These are phyloP conservation scores for Calocybe indica DNA, from an alignment of 768 basidiomycete genomes.

Conservation along the genomic window DNA sequence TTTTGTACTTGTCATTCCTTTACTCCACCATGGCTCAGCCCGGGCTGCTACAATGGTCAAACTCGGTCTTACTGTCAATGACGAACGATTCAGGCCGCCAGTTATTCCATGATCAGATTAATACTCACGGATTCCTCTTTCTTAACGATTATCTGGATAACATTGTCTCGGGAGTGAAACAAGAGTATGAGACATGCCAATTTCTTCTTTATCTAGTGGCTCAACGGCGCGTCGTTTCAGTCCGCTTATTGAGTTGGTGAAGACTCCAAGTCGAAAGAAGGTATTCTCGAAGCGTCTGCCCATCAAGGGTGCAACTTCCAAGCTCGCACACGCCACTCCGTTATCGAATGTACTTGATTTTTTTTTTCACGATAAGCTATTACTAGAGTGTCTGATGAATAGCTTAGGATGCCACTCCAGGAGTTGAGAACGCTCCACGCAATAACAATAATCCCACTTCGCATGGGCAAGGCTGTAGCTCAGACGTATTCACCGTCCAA, in stretches of 20 bases:
- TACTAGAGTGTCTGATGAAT: too few relatives aligned
- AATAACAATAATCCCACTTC: too few relatives aligned
- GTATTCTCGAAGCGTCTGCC: constrained; percentile 28
- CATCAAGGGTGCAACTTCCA: too few relatives aligned
- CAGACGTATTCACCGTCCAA: too few relatives aligned
- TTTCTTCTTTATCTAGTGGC: not conserved
- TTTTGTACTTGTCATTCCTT: too few relatives aligned
- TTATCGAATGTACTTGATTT: too few relatives aligned
- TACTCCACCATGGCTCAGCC: constrained; percentile 13
- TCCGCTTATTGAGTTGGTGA: constrained; percentile 72
- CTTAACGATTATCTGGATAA: constrained; percentile 74
- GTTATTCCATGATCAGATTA: constrained; percentile 67
- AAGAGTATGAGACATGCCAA: constrained; percentile 43
- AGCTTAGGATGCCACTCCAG: too few relatives aligned
- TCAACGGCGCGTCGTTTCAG: constrained; percentile 26
- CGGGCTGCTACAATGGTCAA: constrained; percentile 67
- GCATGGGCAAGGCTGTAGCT: too few relatives aligned
- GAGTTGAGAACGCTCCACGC: too few relatives aligned
- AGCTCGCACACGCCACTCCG: too few relatives aligned
- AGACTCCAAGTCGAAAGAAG: constrained; percentile 77
- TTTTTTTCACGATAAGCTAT: too few relatives aligned
- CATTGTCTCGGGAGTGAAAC: constrained; percentile 59
- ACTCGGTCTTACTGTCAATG: constrained; percentile 62
- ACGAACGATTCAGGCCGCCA: constrained; percentile 66
- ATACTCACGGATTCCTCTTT: constrained; percentile 72